phyloP scores from a whole-genome alignment of 1,284 basidiomycete genomes.

The Cystobasidium pallidum region DNA sequence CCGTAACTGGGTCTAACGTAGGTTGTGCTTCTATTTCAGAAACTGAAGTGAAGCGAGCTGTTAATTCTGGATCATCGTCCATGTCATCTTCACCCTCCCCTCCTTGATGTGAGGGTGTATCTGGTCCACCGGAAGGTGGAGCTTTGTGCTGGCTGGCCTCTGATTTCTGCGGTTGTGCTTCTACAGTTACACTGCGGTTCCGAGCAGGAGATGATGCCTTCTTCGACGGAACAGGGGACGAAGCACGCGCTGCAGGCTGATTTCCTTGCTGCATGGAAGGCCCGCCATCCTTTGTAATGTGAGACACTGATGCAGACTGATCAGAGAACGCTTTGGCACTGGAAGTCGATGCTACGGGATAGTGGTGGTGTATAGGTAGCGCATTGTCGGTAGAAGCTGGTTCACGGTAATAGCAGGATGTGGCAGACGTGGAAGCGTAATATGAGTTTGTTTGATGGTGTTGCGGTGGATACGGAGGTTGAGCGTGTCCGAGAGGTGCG shows the following conservation, averaged over 20 bases:
- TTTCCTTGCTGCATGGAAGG: neutral
- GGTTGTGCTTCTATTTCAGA: slow-evolving; percentile 40
- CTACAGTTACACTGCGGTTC: neutral
- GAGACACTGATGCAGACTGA: neutral
- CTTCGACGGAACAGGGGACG: neutral
- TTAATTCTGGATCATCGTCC: slow-evolving; percentile 14
- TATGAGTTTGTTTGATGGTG: slow-evolving; percentile 1
- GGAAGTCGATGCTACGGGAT: slow-evolving; percentile 31
- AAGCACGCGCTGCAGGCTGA: neutral
- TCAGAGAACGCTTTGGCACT: neutral
- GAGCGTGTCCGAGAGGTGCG: neutral
- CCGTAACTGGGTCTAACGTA: slow-evolving; percentile 44
- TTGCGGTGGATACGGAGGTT: slow-evolving; percentile 15
- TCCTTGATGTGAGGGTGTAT: neutral
- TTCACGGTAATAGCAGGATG: neutral
- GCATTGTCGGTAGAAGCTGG: neutral
- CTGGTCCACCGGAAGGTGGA: neutral
- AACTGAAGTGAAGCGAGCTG: slow-evolving; percentile 30
- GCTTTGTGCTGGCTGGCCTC: neutral
- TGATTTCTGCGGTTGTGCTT: neutral
- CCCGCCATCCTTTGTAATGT: neutral
- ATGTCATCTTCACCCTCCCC: neutral
- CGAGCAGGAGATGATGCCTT: neutral
- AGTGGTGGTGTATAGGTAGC: slow-evolving; percentile 7
- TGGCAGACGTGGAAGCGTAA: neutral